Conservation (phyloP, 2,329 filamentous ascomycete species). For the Clarireedia sp. region DNA sequence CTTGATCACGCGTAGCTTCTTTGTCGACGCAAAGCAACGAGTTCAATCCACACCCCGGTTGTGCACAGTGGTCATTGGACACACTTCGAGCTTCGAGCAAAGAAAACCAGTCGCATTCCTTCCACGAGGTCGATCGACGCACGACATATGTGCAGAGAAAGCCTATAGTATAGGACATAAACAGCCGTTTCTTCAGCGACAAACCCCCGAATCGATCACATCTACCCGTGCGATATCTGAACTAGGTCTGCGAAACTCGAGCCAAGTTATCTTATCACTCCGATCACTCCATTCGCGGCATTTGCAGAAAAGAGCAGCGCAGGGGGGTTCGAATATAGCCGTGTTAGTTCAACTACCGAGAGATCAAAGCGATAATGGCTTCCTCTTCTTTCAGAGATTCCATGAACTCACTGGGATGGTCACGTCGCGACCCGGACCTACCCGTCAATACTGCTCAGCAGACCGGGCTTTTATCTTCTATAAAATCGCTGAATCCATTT, state of each 20-base stretch:
- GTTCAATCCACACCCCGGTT: constrained; percentile 15
- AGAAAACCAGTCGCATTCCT: constrained; percentile 23
- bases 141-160: constrained; percentile 27
- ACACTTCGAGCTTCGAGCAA: constrained; percentile 17
- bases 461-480: constrained; percentile 68
- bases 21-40: neutral
- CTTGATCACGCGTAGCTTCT: constrained; percentile 23
- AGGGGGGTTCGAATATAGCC: neutral
- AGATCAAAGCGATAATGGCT: constrained; percentile 52
- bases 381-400: constrained; percentile 86
- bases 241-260: constrained; percentile 3
- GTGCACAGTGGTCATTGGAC: constrained; percentile 28
- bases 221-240: constrained; percentile 12
- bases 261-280: constrained; percentile 1
- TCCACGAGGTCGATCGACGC: constrained; percentile 24
- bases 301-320: neutral
- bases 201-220: constrained; percentile 10
- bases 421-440: constrained; percentile 69
- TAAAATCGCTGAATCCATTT: constrained; percentile 86
- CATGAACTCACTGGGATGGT: constrained; percentile 92
- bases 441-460: constrained; percentile 65
- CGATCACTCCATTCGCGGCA: constrained; percentile 10
- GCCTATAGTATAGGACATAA: constrained; percentile 12
- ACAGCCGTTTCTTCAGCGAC: constrained; percentile 7
- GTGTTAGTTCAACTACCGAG: constrained; percentile 20